phyloP scores from a whole-genome alignment of 148 eudicot species.

The Fagopyrum esculentum region DNA sequence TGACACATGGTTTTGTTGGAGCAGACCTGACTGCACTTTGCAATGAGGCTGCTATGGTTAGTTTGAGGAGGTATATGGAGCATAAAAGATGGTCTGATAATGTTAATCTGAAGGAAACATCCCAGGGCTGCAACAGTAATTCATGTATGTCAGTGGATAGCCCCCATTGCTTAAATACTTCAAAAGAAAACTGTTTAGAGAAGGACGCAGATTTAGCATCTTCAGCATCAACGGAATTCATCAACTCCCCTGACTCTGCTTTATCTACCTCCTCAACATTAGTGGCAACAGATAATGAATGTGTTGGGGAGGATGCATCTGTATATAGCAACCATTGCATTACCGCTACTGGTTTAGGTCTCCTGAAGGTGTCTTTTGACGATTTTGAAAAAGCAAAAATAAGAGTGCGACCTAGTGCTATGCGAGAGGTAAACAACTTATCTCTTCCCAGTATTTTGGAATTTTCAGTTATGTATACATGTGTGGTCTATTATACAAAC shows the following conservation, averaged over 20 bases:
- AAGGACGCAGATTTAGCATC: conserved; percentile 29
- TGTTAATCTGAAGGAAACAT: conserved; percentile 13
- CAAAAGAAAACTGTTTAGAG: conserved; percentile 3
- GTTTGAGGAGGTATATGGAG: conserved; percentile 49
- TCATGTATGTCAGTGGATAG: conserved; percentile 17
- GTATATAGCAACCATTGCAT: conserved; percentile 9
- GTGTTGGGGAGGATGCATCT: conserved; percentile 15
- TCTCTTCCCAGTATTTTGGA: conserved; percentile 6
- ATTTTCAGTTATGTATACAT: neutral
- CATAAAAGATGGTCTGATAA: conserved; percentile 20
- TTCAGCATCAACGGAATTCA: conserved; percentile 23
- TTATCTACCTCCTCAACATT: conserved; percentile 6
- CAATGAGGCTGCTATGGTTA: conserved; percentile 72
- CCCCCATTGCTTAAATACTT: conserved; percentile 18
- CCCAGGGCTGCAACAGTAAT: conserved; percentile 18
- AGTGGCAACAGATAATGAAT: neutral
- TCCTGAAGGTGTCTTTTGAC: conserved; percentile 42
- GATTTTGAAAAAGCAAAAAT: conserved; percentile 87
- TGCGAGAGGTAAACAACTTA: conserved; percentile 79
- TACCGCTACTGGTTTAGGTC: conserved; percentile 12
- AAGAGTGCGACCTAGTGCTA: conserved; percentile 88
- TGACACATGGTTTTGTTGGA: conserved; percentile 93
- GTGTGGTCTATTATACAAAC: neutral
- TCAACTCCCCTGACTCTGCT: conserved; percentile 18
- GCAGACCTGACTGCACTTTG: conserved; percentile 84